phyloP scores from a whole-genome alignment of 2,329 filamentous ascomycete species.

The Stylonectria norvegica region DNA sequence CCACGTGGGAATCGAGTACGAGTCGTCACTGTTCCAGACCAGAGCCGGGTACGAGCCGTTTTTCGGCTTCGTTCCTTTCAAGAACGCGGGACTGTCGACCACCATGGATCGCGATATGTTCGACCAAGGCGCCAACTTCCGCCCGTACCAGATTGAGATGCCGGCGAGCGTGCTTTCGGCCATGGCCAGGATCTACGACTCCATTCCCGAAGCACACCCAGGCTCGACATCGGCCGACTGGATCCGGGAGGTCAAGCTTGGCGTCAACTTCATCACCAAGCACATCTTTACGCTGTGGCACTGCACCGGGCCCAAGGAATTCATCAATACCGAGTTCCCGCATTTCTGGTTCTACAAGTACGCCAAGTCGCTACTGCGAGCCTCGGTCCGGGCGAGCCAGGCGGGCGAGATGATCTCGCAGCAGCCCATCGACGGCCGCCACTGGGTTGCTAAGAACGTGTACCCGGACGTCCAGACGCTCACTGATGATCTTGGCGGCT shows the following conservation, averaged over 20 bases:
- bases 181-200: constrained; percentile 9
- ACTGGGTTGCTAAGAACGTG: constrained; percentile 23
- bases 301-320: constrained; percentile 37
- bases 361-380: constrained; percentile 29
- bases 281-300: constrained; percentile 38
- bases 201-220: constrained; percentile 3
- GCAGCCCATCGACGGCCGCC: constrained; percentile 30
- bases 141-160: constrained; percentile 13
- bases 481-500: constrained; percentile 18
- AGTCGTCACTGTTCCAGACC: constrained; percentile 17
- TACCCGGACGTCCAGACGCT: constrained; percentile 11
- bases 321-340: constrained; percentile 30
- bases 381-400: constrained; percentile 24
- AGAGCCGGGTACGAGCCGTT: background rate
- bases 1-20: constrained; percentile 18
- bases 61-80: constrained; percentile 10
- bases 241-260: constrained; percentile 9
- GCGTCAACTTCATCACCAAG: constrained; percentile 28
- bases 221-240: constrained; percentile 11
- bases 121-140: constrained; percentile 9
- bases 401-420: constrained; percentile 21
- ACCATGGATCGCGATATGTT: constrained; percentile 13
- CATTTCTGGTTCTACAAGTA: constrained; percentile 39
- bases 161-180: constrained; percentile 12
- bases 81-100: constrained; percentile 10